These are phyloP conservation scores for Melanomma pulvis-pyrius DNA, from an alignment of 495 filamentous ascomycete genomes.

Conservation along the genomic window DNA sequence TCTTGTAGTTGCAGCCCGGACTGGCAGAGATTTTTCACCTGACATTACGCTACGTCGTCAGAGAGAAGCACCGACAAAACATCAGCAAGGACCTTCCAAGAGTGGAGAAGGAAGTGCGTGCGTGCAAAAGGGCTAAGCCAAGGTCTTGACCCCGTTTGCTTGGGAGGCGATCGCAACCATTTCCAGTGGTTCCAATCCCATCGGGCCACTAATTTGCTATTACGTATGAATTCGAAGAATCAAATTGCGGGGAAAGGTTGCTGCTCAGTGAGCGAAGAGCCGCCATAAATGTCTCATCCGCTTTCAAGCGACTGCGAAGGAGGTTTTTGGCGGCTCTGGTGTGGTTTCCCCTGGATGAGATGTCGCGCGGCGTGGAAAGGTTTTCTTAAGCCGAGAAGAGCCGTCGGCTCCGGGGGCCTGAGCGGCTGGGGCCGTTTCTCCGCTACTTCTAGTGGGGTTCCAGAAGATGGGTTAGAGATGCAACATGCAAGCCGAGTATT, in stretches of 20 bases:
- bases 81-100: background rate
- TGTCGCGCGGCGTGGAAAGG: background rate
- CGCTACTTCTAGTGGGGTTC: background rate
- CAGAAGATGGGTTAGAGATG: background rate
- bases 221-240: conserved; percentile 6
- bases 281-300: background rate
- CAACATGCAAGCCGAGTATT: background rate
- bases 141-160: background rate
- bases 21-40: background rate
- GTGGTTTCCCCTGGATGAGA: background rate
- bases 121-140: background rate
- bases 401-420: too few relatives aligned
- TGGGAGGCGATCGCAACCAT: background rate
- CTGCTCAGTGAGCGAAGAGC: background rate
- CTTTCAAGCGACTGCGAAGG: background rate
- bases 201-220: conserved; percentile 12
- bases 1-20: too few relatives aligned
- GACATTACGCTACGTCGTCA: background rate
- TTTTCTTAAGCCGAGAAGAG: background rate
- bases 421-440: background rate
- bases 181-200: background rate
- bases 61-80: background rate
- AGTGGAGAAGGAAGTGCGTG: background rate
- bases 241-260: background rate
- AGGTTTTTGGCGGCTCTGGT: background rate